phyloP scores from a whole-genome alignment of 1,284 basidiomycete genomes.

The Wallemia ichthyophaga region DNA sequence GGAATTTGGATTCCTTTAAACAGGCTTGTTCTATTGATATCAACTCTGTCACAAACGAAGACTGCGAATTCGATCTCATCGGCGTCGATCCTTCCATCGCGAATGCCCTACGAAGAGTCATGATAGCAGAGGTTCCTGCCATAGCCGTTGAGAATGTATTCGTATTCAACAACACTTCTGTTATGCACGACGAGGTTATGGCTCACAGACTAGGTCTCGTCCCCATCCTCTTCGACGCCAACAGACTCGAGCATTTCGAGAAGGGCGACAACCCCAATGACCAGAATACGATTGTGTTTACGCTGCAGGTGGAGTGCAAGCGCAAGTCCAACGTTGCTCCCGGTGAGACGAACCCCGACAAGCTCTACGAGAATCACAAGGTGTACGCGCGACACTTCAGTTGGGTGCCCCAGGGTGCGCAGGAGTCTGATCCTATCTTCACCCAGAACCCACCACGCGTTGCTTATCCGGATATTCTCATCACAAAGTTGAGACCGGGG shows the following conservation, averaged over 20 bases:
- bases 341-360: slow-evolving; percentile 29
- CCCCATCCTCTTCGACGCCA: slow-evolving; percentile 63
- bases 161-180: slow-evolving; percentile 80
- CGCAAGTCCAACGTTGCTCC: slow-evolving; percentile 24
- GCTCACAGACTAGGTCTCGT: slow-evolving; percentile 69
- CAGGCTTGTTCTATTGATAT: slow-evolving; percentile 24
- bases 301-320: slow-evolving; percentile 38
- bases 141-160: slow-evolving; percentile 82
- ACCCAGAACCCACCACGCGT: slow-evolving; percentile 27
- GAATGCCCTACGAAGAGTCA: slow-evolving; percentile 67
- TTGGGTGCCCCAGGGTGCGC: slow-evolving; percentile 70
- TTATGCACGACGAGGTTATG: slow-evolving; percentile 81
- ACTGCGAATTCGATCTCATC: slow-evolving; percentile 78
- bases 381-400: slow-evolving; percentile 48
- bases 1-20: slow-evolving; percentile 38
- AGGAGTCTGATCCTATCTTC: slow-evolving; percentile 20
- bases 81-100: slow-evolving; percentile 90
- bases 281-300: slow-evolving; percentile 73
- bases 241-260: slow-evolving; percentile 15
- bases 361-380: slow-evolving; percentile 37
- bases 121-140: slow-evolving; percentile 84
- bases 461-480: slow-evolving; percentile 55
- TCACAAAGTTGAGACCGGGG: slow-evolving; percentile 80
- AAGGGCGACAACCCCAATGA: slow-evolving; percentile 36
- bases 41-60: slow-evolving; percentile 42